Percentiles rank a stretch among this genome's conserved stretches.
These are phyloP conservation scores for Aureobasidium sp. DNA, from an alignment of 2,329 filamentous ascomycete genomes.

Conservation along the genomic window DNA sequence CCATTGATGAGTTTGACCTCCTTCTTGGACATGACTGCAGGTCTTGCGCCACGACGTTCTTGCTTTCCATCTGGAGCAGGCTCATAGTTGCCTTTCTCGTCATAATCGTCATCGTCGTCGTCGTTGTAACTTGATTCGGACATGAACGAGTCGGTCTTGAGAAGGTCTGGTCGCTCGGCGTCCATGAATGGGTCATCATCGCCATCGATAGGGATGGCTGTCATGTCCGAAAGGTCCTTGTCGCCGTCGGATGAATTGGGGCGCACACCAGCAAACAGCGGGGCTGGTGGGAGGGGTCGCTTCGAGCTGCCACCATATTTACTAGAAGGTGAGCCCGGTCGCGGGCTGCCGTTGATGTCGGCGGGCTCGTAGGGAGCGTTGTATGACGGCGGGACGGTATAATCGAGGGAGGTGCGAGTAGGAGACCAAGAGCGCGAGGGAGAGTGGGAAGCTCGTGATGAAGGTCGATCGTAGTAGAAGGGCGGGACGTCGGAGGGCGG, in stretches of 20 bases:
- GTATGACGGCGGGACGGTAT: constrained; percentile 61
- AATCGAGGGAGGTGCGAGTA: constrained; percentile 50
- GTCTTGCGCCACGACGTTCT: constrained; percentile 74
- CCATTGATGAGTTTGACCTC: constrained; percentile 96
- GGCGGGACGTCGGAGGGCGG: constrained; percentile 55
- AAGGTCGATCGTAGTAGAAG: constrained; percentile 51
- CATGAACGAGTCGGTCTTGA: constrained; percentile 56
- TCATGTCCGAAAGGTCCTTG: constrained; percentile 47
- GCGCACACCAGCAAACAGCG: constrained; percentile 60
- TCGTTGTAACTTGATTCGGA: constrained; percentile 54
- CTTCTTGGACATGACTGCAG: constrained; percentile 82
- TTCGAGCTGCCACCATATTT: constrained; percentile 81
- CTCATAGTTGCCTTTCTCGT: constrained; percentile 67
- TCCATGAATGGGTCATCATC: constrained; percentile 66
- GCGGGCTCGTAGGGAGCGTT: constrained; percentile 72
- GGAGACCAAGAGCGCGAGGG: constrained; percentile 46
- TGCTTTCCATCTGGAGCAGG: constrained; percentile 82
- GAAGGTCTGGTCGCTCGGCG: constrained; percentile 44
- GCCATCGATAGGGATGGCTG: constrained; percentile 59
- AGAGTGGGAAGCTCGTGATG: constrained; percentile 49
- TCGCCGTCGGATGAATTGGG: constrained; percentile 34
- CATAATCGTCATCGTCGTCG: constrained; percentile 27
- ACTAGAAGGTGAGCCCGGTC: constrained; percentile 84
- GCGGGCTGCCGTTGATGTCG: constrained; percentile 80
- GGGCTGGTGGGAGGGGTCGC: constrained; percentile 78